Conservation (phyloP, 2,329 filamentous ascomycete species). For the Trichoderma gracile region DNA sequence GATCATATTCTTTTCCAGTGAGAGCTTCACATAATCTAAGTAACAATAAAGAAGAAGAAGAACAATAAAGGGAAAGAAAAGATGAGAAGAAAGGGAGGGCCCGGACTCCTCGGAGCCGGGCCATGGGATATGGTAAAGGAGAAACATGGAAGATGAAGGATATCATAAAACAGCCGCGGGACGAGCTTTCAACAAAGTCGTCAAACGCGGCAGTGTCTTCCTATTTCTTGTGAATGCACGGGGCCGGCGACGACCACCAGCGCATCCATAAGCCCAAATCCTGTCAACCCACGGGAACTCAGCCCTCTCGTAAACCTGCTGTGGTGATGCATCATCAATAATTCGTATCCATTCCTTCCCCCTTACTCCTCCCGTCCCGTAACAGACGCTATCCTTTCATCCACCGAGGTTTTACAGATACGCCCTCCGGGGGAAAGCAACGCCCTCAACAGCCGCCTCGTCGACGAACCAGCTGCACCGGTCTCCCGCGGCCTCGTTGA, state of each 20-base stretch:
- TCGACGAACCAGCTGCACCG: constrained; percentile 97
- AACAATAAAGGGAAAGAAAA: background rate
- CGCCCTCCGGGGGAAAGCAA: constrained; percentile 76
- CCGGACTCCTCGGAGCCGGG: constrained; percentile 4
- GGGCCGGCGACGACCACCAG: background rate
- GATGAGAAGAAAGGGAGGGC: background rate
- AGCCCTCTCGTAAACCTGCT: constrained; percentile 7
- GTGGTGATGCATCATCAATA: constrained; percentile 19
- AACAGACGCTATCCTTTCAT: background rate
- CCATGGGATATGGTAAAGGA: background rate
- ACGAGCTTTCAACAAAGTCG: background rate
- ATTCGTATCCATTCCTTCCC: constrained; percentile 1
- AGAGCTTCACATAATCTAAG: constrained; percentile 19
- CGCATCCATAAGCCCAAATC: background rate
- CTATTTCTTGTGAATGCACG: background rate
- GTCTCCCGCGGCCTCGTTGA: constrained; percentile 82
- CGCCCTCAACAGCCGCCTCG: constrained; percentile 78
- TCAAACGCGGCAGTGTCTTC: background rate
- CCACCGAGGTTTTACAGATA: constrained; percentile 45
- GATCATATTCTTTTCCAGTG: background rate
- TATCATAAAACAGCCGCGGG: background rate
- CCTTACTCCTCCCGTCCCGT: background rate
- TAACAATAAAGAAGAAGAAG: background rate
- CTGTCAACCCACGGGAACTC: background rate
- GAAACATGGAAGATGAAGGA: too few relatives aligned